Base-by-base conservation (phyloP, 2,329 filamentous ascomycete species). In the Arthroderma uncinatum region DNA sequence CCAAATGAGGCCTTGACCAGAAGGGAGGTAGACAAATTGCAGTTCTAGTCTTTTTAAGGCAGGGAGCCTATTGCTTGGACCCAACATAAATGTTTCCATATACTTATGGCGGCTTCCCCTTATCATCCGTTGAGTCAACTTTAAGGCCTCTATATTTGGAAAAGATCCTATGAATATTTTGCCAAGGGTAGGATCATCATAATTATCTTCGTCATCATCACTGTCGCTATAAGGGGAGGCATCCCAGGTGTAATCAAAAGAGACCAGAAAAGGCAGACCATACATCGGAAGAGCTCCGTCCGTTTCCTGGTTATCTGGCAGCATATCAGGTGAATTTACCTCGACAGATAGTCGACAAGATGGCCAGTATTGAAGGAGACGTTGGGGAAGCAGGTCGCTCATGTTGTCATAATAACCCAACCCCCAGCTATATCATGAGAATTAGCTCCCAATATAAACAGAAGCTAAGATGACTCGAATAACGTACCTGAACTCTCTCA, bases 401-500 rank as follows among this genome's bases (percentile, higher is more conserved):
- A 53, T 53, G 7, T 34, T n/a, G 3, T 53, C 50, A 37, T 12
- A 37, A 19, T 8, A 28, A 19, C 16, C 4, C 21, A 53, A 28
- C 7, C 12, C 25, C 50, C 50, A 33, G 6, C 50, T 53, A 34
- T 53, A 53, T 53, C 14, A n/a, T 33, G 10, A 37, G 10, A 1
- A 37, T 37, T 37, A 37, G 36, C 36, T 7, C 10, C 16, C 16
- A 33, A 16, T n/a, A 53, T 8, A 30, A 30, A 53, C 16, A 53
- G 7, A 53, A 21, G 33, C 21, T 6, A 34, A 28, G 16, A 33
- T 53, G 23, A 33, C 12, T 53, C n/a, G 21, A 28, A 30, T 34
- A 53, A 30, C 14, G 8, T 53, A 53, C 50, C 28, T 53, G 23
- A 53, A 28, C 50, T 53, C 50, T 16, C 14, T 53, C 30, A 53